Evolutionary conservation across 176 grass and related monocot genomes (phyloP).

Genomic region (Chrysopogon serrulatus): DNA sequence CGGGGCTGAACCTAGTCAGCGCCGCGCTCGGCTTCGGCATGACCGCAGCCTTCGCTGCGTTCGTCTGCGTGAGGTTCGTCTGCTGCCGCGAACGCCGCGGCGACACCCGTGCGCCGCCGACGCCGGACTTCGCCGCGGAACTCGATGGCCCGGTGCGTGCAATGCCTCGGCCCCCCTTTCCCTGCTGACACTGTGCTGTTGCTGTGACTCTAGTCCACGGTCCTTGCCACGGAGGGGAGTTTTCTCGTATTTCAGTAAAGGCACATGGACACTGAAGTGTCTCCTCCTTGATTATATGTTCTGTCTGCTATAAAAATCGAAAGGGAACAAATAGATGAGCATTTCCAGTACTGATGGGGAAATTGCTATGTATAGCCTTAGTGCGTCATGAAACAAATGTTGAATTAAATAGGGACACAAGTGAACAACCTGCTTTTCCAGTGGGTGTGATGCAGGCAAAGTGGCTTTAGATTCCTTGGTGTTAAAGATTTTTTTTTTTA

Average conservation of each 20-base stretch:
- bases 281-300: neutral
- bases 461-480: neutral
- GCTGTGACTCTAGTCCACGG: neutral
- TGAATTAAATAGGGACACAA: neutral
- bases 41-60: constrained; percentile 68
- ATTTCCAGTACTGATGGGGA: neutral
- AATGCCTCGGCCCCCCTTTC: neutral
- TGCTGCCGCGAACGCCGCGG: constrained; percentile 41
- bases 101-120: constrained; percentile 10
- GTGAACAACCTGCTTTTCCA: neutral
- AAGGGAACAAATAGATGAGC: neutral
- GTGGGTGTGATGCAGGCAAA: neutral
- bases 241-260: neutral
- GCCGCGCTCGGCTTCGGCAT: constrained; percentile 83
- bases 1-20: constrained; percentile 69
- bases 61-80: constrained; percentile 68
- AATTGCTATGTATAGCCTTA: neutral
- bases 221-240: neutral
- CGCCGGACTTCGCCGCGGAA: constrained; percentile 41
- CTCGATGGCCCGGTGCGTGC: constrained; percentile 41
- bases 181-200: neutral
- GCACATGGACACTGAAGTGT: neutral
- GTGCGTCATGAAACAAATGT: neutral
- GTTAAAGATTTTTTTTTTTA: neutral
- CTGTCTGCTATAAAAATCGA: neutral